Evolutionary conservation across 495 filamentous ascomycete genomes (phyloP), one percentile per base, ranked within the genome.

Genomic region (Rostrohypoxylon terebratum): DNA sequence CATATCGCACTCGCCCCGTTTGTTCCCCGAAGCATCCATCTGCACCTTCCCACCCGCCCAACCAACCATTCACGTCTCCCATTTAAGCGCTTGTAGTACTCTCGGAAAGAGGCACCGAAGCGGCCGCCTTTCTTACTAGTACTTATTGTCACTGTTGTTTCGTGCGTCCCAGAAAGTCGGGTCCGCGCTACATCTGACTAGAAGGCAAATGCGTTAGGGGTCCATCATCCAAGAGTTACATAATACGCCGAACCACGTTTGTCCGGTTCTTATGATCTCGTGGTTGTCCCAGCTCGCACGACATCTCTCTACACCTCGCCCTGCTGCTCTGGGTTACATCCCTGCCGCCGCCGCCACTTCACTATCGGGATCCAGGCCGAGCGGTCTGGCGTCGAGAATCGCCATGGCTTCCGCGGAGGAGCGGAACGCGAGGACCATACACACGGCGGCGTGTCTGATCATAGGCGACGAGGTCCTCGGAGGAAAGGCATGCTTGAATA

Each of bases 401-500:
- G n/a, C n/a, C n/a, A 92, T 91, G 85, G 85, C 87, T 81, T 87
- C 84, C 65, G 82, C 83, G 13, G 78, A 82, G 31, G 84, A 88
- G 69, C 80, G 85, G 64, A 84, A 83, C 57, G 86, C 86, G 72
- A 85, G 84, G 54, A 88, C 85, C 64, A 96, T 97, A 66, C 89
- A 94, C 76, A 98, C 95, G 54, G 96, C 96, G 31, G 96, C 92
- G 65, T 97, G 94, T 77, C 82, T 99, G 51, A 94, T 99, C 70
- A 99, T 99, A 72, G 96, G 96, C 20, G 95, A 99, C 81, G 96
- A 99, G 77, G 93, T 99, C 3, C 86, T 99, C 2, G 93, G 93
- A n/a, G 96, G 96, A 68, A 99, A 99, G 91, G 95, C 93, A 82
- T 21, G 44, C 50, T 16, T 14, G 42, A 44, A 25, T 5, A 42